Conservation (phyloP, 1,284 basidiomycete genomes). For the Thelephora terrestris region DNA sequence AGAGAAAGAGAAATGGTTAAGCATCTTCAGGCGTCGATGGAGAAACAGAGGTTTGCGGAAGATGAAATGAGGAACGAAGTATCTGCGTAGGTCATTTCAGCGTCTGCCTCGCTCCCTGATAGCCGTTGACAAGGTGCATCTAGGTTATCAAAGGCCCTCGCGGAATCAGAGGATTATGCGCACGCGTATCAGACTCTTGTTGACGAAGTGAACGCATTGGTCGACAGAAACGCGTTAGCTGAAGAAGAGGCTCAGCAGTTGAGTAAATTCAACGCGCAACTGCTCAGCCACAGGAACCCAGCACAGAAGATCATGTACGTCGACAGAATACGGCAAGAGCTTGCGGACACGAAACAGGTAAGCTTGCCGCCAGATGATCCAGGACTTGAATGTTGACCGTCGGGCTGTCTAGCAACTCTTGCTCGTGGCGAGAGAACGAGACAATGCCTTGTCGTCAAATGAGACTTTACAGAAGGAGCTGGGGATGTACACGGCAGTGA, state of each 20-base stretch:
- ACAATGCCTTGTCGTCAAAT: conserved; percentile 35
- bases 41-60: conserved; percentile 45
- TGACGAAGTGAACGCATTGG: conserved; percentile 50
- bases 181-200: conserved; percentile 54
- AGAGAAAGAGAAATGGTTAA: conserved; percentile 42
- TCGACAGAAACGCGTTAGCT: conserved; percentile 61
- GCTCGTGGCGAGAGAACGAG: conserved; percentile 41
- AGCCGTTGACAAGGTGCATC: background rate
- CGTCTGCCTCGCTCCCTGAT: background rate
- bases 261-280: conserved; percentile 68
- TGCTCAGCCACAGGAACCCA: conserved; percentile 64
- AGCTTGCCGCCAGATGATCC: conserved; percentile 13
- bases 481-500: conserved; percentile 59
- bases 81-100: conserved; percentile 33
- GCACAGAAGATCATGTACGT: conserved; percentile 68
- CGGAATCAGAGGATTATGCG: conserved; percentile 50
- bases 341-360: conserved; percentile 64
- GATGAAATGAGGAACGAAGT: conserved; percentile 58
- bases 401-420: conserved; percentile 40
- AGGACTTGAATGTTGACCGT: background rate
- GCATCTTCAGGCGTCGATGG: conserved; percentile 31
- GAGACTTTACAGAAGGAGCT: conserved; percentile 52
- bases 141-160: conserved; percentile 48
- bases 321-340: conserved; percentile 57
- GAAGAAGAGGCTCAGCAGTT: conserved; percentile 60